These are phyloP conservation scores for Caryopteris hybrid DNA, from an alignment of 305 asterid genomes.

Conservation along the genomic window DNA sequence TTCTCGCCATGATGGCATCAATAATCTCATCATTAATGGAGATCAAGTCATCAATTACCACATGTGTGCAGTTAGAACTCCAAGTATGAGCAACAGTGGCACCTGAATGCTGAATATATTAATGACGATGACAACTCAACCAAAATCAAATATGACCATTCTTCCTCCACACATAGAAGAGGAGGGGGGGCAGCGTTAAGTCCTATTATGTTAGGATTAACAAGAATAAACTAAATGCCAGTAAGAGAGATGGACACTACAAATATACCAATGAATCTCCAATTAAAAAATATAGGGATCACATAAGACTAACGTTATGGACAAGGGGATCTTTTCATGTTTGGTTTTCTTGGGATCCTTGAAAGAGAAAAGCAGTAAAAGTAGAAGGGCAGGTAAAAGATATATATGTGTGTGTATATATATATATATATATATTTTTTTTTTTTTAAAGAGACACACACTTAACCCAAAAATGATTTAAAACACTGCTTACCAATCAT, in stretches of 20 bases:
- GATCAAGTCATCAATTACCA: constrained; percentile 59
- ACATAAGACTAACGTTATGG: background rate
- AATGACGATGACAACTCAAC: constrained; percentile 15
- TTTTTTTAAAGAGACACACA: constrained; percentile 1
- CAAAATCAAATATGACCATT: background rate
- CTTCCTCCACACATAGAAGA: background rate
- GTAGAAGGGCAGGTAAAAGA: background rate
- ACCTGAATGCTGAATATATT: constrained; percentile 45
- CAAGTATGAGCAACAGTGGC: constrained; percentile 50
- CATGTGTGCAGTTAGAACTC: constrained; percentile 73
- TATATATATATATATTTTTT: too few species aligned
- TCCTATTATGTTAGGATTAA: background rate
- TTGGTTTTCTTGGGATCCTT: constrained; percentile 14
- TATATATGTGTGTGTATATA: too few species aligned
- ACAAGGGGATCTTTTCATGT: constrained; percentile 7
- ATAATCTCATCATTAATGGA: constrained; percentile 48
- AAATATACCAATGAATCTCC: background rate
- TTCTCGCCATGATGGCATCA: constrained; percentile 64
- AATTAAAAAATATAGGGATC: background rate
- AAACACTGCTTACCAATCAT: constrained; percentile 58
- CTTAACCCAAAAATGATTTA: background rate
- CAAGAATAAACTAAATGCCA: background rate
- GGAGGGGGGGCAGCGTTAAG: background rate
- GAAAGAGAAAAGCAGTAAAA: background rate
- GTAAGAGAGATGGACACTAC: background rate